A percentile compares a stretch with the other conserved stretches of the same genome.
Evolutionary conservation across 2,329 filamentous ascomycete genomes (phyloP).

Genomic region (Claviceps sp.): DNA sequence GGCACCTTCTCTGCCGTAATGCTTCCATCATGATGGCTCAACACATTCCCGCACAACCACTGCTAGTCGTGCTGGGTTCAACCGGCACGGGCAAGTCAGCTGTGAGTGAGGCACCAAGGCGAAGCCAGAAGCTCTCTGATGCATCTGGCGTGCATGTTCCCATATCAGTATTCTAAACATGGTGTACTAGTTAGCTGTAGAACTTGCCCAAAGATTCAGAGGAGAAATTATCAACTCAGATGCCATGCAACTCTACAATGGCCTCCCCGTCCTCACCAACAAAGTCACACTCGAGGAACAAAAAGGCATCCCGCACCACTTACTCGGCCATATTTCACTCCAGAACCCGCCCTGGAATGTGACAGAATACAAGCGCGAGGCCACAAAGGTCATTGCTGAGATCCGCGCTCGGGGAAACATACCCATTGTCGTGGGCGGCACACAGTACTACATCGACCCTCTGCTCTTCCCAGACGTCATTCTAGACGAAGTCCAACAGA

Average conservation of each 20-base stretch:
- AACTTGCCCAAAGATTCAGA: constrained; percentile 68
- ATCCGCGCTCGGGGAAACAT: constrained; percentile 67
- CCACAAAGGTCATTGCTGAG: constrained; percentile 55
- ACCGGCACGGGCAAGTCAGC: constrained; percentile 92
- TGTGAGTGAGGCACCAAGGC: constrained; percentile 33
- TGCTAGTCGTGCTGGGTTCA: constrained; percentile 74
- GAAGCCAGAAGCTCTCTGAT: background rate
- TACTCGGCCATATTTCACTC: constrained; percentile 66
- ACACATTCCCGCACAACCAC: constrained; percentile 36
- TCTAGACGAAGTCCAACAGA: constrained; percentile 24
- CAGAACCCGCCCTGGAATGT: constrained; percentile 76
- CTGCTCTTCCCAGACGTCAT: constrained; percentile 64
- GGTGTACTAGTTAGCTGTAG: constrained; percentile 65
- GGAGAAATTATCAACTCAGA: constrained; percentile 96
- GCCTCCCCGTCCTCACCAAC: constrained; percentile 89
- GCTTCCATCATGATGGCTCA: constrained; percentile 25
- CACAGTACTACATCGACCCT: constrained; percentile 87
- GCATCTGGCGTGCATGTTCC: background rate
- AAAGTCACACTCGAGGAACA: constrained; percentile 68
- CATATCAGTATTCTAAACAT: background rate
- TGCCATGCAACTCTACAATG: constrained; percentile 93
- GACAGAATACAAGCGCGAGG: constrained; percentile 59
- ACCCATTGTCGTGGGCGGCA: constrained; percentile 86
- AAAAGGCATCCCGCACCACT: constrained; percentile 71
- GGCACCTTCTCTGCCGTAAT: constrained; percentile 18